A percentile compares a stretch with the other conserved stretches of the same genome.
Evolutionary conservation across 2,329 filamentous ascomycete species (phyloP).

Genomic region (Colletotrichum lentis): DNA sequence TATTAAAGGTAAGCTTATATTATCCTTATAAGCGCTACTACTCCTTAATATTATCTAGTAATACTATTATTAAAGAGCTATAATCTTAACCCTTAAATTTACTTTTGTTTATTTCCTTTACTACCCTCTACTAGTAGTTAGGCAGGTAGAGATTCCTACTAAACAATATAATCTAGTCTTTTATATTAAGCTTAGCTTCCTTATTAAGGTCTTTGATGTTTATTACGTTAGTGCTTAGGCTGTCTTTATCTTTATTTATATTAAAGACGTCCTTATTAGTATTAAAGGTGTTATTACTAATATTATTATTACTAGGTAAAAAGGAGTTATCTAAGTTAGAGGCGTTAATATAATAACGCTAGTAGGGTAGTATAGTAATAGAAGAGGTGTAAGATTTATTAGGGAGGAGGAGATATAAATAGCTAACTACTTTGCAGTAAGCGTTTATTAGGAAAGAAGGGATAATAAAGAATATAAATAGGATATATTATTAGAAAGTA

Average conservation of each 20-base stretch:
- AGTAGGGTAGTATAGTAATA: background rate
- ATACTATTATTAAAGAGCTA: background rate
- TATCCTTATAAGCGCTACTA: background rate
- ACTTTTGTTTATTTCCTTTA: background rate
- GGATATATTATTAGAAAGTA: no score
- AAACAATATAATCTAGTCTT: slow-evolving; percentile 37
- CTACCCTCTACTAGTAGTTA: slow-evolving; percentile 35
- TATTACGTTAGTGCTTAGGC: background rate
- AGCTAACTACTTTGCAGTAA: no score
- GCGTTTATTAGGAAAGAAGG: no score
- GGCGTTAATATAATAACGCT: background rate
- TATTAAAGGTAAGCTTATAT: background rate
- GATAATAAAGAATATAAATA: no score
- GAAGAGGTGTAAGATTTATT: background rate
- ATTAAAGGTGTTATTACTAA: background rate
- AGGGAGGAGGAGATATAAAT: background rate
- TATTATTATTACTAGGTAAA: background rate
- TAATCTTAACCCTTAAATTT: background rate
- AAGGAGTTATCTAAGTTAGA: background rate
- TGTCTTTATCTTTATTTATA: background rate
- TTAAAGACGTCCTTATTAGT: background rate
- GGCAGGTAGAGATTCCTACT: slow-evolving; percentile 36
- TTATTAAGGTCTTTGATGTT: background rate
- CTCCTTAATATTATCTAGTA: background rate
- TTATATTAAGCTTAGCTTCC: slow-evolving; percentile 12